Evolutionary conservation across 2,329 filamentous ascomycete species (phyloP).

Genomic region (Aspergillus tamarii): DNA sequence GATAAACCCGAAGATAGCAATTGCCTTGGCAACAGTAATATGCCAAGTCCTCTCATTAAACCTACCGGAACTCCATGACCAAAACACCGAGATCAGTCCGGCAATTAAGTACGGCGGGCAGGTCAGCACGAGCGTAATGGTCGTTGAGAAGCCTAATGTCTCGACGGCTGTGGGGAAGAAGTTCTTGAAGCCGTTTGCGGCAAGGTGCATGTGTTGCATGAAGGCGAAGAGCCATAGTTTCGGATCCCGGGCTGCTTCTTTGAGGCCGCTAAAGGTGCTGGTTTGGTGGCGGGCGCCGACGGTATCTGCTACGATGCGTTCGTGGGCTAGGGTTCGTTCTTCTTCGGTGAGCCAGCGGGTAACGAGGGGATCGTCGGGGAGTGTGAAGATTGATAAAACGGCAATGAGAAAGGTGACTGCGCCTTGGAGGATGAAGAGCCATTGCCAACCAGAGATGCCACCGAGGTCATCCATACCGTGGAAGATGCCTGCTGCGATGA

Average conservation of each 20-base stretch:
- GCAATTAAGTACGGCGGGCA: constrained; percentile 53
- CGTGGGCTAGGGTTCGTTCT: constrained; percentile 46
- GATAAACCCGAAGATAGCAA: constrained; percentile 36
- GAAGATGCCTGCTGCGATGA: constrained; percentile 62
- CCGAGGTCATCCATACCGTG: constrained; percentile 60
- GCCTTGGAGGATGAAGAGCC: constrained; percentile 52
- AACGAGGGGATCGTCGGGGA: constrained; percentile 47
- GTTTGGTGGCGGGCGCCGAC: constrained; percentile 47
- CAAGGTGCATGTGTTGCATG: constrained; percentile 53
- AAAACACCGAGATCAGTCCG: constrained; percentile 50
- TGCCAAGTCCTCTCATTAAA: constrained; percentile 40
- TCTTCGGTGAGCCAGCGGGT: constrained; percentile 32
- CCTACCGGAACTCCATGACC: constrained; percentile 56
- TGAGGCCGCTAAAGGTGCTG: constrained; percentile 45
- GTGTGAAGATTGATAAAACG: constrained; percentile 43
- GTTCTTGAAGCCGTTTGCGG: constrained; percentile 50
- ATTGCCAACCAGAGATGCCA: constrained; percentile 60
- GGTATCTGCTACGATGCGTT: constrained; percentile 50
- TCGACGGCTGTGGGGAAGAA: constrained; percentile 51
- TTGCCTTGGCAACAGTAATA: constrained; percentile 30
- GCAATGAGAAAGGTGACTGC: constrained; percentile 50
- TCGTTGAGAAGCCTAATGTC: constrained; percentile 50
- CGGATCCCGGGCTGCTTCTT: constrained; percentile 29
- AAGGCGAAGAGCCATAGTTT: constrained; percentile 49
- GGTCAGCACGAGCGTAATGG: constrained; percentile 55